phyloP scores from a whole-genome alignment of 768 basidiomycete species.

The Clathrus columnatus region DNA sequence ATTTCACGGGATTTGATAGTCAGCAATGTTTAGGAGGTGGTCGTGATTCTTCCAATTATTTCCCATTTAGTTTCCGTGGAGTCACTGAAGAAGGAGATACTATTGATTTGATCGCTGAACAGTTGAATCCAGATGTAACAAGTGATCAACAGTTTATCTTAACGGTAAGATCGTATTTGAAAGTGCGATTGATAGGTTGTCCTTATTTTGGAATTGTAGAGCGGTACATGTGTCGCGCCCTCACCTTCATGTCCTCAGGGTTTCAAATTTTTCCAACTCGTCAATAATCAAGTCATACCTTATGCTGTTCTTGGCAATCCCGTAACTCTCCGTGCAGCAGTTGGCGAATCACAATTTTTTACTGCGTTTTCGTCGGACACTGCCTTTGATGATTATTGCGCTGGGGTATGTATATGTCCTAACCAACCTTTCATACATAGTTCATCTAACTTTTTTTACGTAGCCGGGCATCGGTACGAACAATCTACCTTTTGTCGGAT shows the following conservation, averaged over 20 bases:
- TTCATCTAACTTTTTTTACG: neutral
- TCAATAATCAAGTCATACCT: neutral
- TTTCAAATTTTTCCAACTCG: neutral
- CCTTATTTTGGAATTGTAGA: too few species aligned
- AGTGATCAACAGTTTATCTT: neutral
- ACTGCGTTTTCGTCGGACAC: neutral
- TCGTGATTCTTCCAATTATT: neutral
- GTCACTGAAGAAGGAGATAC: neutral
- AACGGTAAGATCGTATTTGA: too few species aligned
- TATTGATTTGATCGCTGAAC: neutral
- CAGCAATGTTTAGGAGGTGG: neutral
- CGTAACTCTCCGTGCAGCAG: neutral
- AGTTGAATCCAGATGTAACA: neutral
- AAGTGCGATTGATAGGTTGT: too few species aligned
- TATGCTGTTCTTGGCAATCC: neutral
- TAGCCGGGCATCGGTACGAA: neutral
- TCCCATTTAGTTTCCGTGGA: neutral
- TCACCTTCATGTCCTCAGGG: too few species aligned
- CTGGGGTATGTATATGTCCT: neutral
- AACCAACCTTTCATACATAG: neutral
- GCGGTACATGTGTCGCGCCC: neutral
- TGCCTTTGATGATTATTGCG: neutral
- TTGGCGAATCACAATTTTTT: neutral
- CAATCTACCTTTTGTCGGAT: neutral
- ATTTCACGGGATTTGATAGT: neutral